Evolutionary conservation across 1,139 yeast species (phyloP).

Genomic region (Candida dubliniensis): DNA sequence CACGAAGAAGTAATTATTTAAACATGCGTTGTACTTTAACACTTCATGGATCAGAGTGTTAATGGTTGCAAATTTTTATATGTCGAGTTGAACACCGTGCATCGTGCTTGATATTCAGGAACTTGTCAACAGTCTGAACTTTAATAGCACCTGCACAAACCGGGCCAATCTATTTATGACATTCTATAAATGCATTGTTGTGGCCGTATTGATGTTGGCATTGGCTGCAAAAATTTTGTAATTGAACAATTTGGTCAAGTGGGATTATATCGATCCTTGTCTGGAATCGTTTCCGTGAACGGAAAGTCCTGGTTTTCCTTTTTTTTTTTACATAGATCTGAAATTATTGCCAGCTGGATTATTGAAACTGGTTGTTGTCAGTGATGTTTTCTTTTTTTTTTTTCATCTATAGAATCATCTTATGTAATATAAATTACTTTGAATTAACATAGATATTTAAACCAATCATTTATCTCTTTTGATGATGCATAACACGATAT

Average conservation of each 20-base stretch:
- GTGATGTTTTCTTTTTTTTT: background rate
- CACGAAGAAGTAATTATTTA: too few relatives aligned
- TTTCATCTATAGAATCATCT: too few relatives aligned
- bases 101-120: too few relatives aligned
- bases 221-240: slow-evolving; percentile 3
- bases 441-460: background rate
- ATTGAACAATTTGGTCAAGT: background rate
- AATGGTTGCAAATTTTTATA: too few relatives aligned
- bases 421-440: background rate
- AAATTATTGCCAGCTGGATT: too few relatives aligned
- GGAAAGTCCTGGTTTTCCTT: background rate
- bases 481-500: slow-evolving; percentile 5
- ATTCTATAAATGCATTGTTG: background rate
- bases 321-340: too few relatives aligned
- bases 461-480: slow-evolving; percentile 4
- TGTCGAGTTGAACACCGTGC: too few relatives aligned
- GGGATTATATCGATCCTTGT: background rate
- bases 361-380: too few relatives aligned
- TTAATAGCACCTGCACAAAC: background rate
- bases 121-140: too few relatives aligned
- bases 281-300: background rate
- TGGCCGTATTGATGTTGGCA: background rate
- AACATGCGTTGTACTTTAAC: too few relatives aligned
- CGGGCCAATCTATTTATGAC: background rate
- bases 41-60: too few relatives aligned